These are phyloP conservation scores for Trichothecium sympodiale DNA, from an alignment of 2,329 filamentous ascomycete genomes.

Conservation along the genomic window DNA sequence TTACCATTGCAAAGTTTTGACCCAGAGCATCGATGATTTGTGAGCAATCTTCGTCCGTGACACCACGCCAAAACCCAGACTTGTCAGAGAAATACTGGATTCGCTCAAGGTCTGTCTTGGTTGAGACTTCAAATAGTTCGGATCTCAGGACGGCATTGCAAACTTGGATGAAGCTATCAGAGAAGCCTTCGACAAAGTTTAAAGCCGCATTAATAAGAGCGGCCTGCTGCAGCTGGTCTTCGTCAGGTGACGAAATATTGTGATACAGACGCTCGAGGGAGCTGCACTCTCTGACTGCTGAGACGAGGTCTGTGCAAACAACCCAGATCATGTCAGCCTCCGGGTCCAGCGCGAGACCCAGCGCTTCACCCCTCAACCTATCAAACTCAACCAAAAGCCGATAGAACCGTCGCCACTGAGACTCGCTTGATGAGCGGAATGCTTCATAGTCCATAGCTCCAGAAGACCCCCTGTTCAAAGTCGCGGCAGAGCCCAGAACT, in stretches of 20 bases:
- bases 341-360: constrained; percentile 66
- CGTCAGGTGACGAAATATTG: constrained; percentile 47
- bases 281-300: constrained; percentile 70
- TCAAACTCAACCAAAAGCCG: constrained; percentile 77
- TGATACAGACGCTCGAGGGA: constrained; percentile 63
- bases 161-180: constrained; percentile 56
- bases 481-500: constrained; percentile 58
- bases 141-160: constrained; percentile 57
- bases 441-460: constrained; percentile 64
- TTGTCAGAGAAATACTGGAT: constrained; percentile 71
- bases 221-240: constrained; percentile 41
- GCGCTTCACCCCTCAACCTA: constrained; percentile 69
- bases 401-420: constrained; percentile 86
- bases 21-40: constrained; percentile 60
- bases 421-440: constrained; percentile 62
- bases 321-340: constrained; percentile 69
- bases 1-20: constrained; percentile 49
- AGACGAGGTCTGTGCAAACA: constrained; percentile 70
- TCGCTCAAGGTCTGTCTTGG: constrained; percentile 58
- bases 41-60: constrained; percentile 72
- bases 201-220: constrained; percentile 59
- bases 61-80: constrained; percentile 65
- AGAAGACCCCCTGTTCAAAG: constrained; percentile 48
- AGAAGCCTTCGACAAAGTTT: constrained; percentile 59
- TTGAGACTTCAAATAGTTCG: constrained; percentile 65